phyloP scores from a whole-genome alignment of 306 rosid genomes.

The Trichosanthes truncata region DNA sequence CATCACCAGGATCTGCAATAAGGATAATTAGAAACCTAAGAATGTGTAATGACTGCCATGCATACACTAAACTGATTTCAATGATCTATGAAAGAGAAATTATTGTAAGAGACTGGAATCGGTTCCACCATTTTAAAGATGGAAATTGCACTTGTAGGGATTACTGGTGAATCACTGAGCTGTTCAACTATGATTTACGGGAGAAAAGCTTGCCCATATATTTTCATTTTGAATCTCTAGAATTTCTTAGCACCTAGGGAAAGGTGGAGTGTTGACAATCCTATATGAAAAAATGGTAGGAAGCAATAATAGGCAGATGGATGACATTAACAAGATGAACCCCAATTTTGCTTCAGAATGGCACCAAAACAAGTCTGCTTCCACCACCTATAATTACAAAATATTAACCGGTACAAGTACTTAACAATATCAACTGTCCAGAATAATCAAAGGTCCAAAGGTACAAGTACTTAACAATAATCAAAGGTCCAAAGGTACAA shows the following conservation, averaged over 20 bases:
- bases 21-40: slow-evolving; percentile 69
- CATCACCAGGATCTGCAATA: slow-evolving; percentile 51
- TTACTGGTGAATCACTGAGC: slow-evolving; percentile 43
- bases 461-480: too few species aligned
- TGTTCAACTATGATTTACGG: slow-evolving; percentile 4
- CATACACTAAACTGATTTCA: slow-evolving; percentile 61
- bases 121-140: slow-evolving; percentile 81
- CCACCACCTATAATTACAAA: background rate
- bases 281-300: slow-evolving; percentile 1
- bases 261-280: background rate
- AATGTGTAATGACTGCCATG: slow-evolving; percentile 81
- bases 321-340: background rate
- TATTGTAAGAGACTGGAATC: slow-evolving; percentile 50
- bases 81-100: slow-evolving; percentile 51
- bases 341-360: background rate
- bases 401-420: background rate
- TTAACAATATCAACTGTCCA: background rate
- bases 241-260: background rate
- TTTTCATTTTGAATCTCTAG: background rate
- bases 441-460: background rate
- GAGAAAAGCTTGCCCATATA: background rate
- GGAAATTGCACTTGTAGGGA: slow-evolving; percentile 78
- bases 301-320: background rate
- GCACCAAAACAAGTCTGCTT: background rate
- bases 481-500: too few species aligned